phyloP scores from a whole-genome alignment of 352 stramenopile species.

The Globisporangium perplexum region DNA sequence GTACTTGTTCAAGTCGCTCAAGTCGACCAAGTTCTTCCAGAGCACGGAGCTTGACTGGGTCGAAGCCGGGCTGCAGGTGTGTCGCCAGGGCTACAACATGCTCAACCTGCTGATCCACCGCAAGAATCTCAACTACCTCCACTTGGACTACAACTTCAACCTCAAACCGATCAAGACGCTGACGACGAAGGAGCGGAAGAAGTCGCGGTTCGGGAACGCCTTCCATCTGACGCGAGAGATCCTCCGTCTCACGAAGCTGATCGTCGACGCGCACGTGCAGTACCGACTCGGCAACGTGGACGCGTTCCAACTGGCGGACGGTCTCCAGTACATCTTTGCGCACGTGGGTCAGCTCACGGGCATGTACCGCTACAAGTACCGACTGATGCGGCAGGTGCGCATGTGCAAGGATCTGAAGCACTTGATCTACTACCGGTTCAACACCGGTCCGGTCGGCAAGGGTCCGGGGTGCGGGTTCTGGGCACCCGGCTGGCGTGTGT shows the following conservation, averaged over 20 bases:
- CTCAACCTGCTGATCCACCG: slow-evolving; percentile 99
- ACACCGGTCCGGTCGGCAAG: slow-evolving; percentile 99
- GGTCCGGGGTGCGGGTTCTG: slow-evolving; percentile 99
- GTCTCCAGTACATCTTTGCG: slow-evolving; percentile 99
- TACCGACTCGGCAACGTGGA: slow-evolving; percentile 99
- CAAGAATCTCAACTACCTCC: slow-evolving; percentile 99
- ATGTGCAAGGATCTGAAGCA: slow-evolving; percentile 99
- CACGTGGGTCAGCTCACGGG: slow-evolving; percentile 99
- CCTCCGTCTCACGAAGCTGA: slow-evolving; percentile 98
- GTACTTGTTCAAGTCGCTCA: slow-evolving; percentile 98
- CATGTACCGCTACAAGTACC: slow-evolving; percentile 99
- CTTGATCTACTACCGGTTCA: slow-evolving; percentile 99
- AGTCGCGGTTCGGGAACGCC: slow-evolving; percentile 95
- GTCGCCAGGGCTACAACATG: slow-evolving; percentile 99
- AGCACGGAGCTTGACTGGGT: slow-evolving; percentile 99
- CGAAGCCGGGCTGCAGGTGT: slow-evolving; percentile 97
- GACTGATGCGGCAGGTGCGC: slow-evolving; percentile 95
- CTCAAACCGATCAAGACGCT: slow-evolving; percentile 99
- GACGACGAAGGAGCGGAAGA: slow-evolving; percentile 99
- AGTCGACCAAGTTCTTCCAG: slow-evolving; percentile 99
- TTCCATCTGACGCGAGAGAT: slow-evolving; percentile 98
- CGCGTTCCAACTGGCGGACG: slow-evolving; percentile 98
- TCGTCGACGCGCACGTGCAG: slow-evolving; percentile 99
- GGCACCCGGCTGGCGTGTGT: slow-evolving; percentile 98
- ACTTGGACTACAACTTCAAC: slow-evolving; percentile 99